phyloP scores from a whole-genome alignment of 2,329 filamentous ascomycete genomes.

The Hymenoscyphus repandus region DNA sequence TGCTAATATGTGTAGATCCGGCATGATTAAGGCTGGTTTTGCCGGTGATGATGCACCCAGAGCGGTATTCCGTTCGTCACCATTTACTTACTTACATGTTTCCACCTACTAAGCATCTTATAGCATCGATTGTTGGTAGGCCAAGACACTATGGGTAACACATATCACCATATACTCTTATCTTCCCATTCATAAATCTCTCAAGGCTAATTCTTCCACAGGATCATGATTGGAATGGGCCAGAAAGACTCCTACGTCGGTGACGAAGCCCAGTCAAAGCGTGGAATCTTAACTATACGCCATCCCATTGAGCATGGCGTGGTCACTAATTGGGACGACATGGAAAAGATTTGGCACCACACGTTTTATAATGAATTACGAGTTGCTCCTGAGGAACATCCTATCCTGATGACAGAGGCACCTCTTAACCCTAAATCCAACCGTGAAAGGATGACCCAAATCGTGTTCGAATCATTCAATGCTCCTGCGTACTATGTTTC shows the following conservation, averaged over 20 bases:
- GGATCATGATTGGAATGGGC: conserved; percentile 99
- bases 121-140: conserved; percentile 98
- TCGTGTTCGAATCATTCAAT: conserved; percentile 99
- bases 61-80: conserved; percentile 98
- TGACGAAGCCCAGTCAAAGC: conserved; percentile 99
- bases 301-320: conserved; percentile 99
- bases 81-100: not conserved
- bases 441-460: conserved; percentile 99
- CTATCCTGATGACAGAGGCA: conserved; percentile 96
- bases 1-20: conserved; percentile 64
- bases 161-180: conserved; percentile 20
- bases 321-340: conserved; percentile 99
- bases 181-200: conserved; percentile 10
- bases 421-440: conserved; percentile 99
- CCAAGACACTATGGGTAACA: conserved; percentile 99
- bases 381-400: conserved; percentile 99
- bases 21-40: conserved; percentile 99
- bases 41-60: conserved; percentile 99
- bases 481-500: conserved; percentile 99
- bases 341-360: conserved; percentile 99
- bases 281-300: conserved; percentile 99
- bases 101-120: conserved; percentile 1
- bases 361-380: conserved; percentile 99
- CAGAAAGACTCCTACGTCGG: conserved; percentile 99
- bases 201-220: conserved; percentile 37